Evolutionary conservation across 1,284 basidiomycete genomes (phyloP).

Genomic region (Pterulicium gracile): DNA sequence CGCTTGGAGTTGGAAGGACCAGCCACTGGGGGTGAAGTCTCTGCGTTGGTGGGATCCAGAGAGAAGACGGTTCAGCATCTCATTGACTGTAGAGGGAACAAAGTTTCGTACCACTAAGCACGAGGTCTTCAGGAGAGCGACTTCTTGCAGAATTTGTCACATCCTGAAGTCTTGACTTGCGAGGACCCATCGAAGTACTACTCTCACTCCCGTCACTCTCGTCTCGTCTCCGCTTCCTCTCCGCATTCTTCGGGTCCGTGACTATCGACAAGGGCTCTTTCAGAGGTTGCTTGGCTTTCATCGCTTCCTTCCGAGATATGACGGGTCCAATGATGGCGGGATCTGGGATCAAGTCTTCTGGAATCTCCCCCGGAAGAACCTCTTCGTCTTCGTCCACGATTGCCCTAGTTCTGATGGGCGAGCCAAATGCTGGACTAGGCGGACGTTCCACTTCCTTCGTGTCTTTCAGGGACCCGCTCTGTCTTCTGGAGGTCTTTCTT

Average conservation of each 20-base stretch:
- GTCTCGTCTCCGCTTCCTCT: constrained; percentile 1
- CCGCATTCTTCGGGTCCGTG: constrained; percentile 1
- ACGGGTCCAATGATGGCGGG: not conserved
- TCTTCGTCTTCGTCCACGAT: constrained; percentile 50
- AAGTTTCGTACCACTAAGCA: not conserved
- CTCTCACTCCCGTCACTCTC: not conserved
- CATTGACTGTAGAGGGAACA: not conserved
- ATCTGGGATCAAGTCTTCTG: constrained; percentile 9
- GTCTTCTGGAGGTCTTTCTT: constrained; percentile 45
- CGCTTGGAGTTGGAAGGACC: constrained; percentile 23
- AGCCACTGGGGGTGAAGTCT: constrained; percentile 20
- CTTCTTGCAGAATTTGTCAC: constrained; percentile 1
- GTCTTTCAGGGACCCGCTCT: constrained; percentile 52
- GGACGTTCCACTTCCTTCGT: constrained; percentile 35
- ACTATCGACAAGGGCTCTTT: not conserved
- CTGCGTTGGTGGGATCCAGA: not conserved
- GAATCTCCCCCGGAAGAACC: constrained; percentile 27
- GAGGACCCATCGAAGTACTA: not conserved
- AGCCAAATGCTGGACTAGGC: constrained; percentile 57
- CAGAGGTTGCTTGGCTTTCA: not conserved
- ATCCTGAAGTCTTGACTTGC: not conserved
- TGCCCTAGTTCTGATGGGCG: constrained; percentile 42
- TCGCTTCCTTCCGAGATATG: constrained; percentile 4
- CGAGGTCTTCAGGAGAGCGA: not conserved
- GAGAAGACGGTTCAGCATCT: not conserved